Evolutionary conservation across 2,329 filamentous ascomycete species (phyloP), one percentile per base, ranked within the genome.

Genomic region (Colletotrichum viniferum): DNA sequence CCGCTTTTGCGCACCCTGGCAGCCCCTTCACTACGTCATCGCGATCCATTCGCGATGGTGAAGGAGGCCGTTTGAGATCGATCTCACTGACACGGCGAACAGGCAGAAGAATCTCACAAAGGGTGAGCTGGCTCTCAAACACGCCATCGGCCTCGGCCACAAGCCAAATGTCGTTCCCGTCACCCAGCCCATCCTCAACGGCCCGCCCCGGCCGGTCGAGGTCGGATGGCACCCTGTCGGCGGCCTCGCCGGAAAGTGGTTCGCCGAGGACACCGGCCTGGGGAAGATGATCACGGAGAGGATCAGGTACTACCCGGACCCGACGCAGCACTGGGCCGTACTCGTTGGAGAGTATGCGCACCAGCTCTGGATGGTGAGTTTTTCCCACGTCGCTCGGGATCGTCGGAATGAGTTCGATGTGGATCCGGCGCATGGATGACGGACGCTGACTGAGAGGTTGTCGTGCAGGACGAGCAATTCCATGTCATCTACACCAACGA

Each of bases 251-350:
- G 90, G 89, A 55, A 90, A 90, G 78, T 91, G 90, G 89, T 89
- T 91, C 66, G 89, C 89, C 16, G 89, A 91, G 69, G 83, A 88
- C 78, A 90, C 89, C 1, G 87, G 88, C 0, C 79, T 91, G 26
- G 90, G 90, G 4, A 88, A 88, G 81, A 83, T 89, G 83, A 91
- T 92, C 74, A 90, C 88, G 0, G 87, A 90, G 61, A 88, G 86
- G 77, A 87, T 90, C 69, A 86, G 89, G 78, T 85, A 84, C 72
- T 91, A 89, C 76, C 90, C 90, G 0, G 90, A 92, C 78, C 90
- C 90, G 5, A 91, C 89, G 5, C 90, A 92, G 81, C 90, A 92
- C 78, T 92, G 90, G 90, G 89, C 89, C 4, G 88, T 91, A 2
- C 83, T 92, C 1, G 88, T 91, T 1, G 90, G 89, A 3, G 88